Conservation (phyloP, 2,329 filamentous ascomycete genomes). For the Pseudogymnoascus sp. region DNA sequence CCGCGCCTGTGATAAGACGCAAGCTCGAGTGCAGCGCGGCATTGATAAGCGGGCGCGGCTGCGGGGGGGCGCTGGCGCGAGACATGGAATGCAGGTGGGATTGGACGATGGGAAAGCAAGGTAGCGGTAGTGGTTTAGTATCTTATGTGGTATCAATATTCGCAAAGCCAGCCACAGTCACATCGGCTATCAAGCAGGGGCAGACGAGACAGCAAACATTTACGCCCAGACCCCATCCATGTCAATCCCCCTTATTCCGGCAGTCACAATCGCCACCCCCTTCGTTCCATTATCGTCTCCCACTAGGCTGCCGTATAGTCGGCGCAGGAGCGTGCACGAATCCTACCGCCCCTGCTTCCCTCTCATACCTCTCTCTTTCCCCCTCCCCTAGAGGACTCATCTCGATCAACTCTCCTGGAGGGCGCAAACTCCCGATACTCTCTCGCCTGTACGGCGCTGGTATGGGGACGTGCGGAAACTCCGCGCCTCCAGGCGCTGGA, state of each 20-base stretch:
- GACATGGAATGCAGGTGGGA: background rate
- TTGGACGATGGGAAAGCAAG: background rate
- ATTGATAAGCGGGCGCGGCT: slow-evolving; percentile 3
- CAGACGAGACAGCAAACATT: background rate
- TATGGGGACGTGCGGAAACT: background rate
- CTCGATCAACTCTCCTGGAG: background rate
- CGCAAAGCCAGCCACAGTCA: background rate
- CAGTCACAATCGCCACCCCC: background rate
- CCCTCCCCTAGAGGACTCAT: background rate
- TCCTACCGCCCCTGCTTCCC: background rate
- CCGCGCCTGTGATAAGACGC: background rate
- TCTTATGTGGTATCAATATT: background rate
- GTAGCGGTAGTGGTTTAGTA: background rate
- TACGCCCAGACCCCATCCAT: background rate
- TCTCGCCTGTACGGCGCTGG: background rate
- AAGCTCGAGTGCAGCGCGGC: background rate
- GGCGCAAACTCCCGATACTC: background rate
- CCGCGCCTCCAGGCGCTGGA: background rate
- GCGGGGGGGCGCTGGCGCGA: background rate
- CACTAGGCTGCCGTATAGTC: background rate
- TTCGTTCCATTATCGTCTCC: background rate
- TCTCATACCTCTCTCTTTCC: background rate
- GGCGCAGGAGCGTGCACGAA: slow-evolving; percentile 1
- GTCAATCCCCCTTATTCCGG: background rate
- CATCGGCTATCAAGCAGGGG: background rate